A percentile compares a stretch with the other conserved stretches of the same genome.
Conservation (phyloP, 208 protist species). For the Wallacemonas sp. region DNA sequence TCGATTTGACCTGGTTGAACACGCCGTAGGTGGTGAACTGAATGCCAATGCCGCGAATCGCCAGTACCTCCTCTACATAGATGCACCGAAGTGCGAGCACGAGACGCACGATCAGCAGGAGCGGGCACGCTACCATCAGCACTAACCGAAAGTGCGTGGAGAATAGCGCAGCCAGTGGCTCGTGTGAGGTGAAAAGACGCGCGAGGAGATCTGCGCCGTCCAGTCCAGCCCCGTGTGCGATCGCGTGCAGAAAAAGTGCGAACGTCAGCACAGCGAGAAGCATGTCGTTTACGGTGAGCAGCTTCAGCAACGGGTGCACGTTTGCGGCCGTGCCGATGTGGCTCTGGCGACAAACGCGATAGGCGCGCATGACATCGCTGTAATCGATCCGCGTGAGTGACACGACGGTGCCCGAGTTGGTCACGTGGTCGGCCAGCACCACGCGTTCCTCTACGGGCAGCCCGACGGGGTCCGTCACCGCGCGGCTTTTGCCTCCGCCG, state of each 20-base stretch:
- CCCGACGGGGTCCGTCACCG: background rate
- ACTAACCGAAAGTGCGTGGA: background rate
- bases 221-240: background rate
- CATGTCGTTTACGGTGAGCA: slow-evolving; percentile 56
- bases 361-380: slow-evolving; percentile 75
- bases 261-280: slow-evolving; percentile 32
- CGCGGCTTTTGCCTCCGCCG: background rate
- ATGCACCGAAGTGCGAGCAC: slow-evolving; percentile 31
- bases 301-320: slow-evolving; percentile 26
- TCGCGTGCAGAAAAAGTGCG: slow-evolving; percentile 14
- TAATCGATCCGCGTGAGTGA: slow-evolving; percentile 65
- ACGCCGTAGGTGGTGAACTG: slow-evolving; percentile 73
- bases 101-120: slow-evolving; percentile 41
- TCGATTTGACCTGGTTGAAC: slow-evolving; percentile 47
- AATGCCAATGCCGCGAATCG: slow-evolving; percentile 75
- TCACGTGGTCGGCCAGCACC: slow-evolving; percentile 47
- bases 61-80: slow-evolving; percentile 77
- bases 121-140: slow-evolving; percentile 19
- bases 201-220: background rate
- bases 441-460: slow-evolving; percentile 27
- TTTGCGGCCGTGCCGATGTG: background rate
- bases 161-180: background rate
- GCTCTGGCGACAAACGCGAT: slow-evolving; percentile 56
- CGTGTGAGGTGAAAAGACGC: background rate
- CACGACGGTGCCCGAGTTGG: slow-evolving; percentile 62